Base-by-base conservation (phyloP, 1,284 basidiomycete species). In the Fomes fomentarius region DNA sequence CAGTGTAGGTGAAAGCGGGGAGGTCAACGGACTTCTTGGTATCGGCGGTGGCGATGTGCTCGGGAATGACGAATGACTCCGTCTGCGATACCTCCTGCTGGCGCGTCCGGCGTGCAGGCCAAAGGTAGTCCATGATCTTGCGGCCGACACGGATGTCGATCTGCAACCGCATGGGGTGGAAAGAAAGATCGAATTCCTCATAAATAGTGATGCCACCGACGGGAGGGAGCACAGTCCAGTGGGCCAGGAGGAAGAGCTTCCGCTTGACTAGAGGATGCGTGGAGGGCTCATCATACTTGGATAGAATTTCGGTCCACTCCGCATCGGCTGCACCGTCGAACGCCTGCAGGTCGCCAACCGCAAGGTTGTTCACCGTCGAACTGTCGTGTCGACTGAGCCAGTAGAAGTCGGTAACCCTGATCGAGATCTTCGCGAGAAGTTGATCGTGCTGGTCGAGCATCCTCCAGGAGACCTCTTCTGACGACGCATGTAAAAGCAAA, bases 161-260 rank as follows among this genome's bases (percentile, higher is more conserved):
- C 65, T 95, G 93, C 15, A 98, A 78, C 43, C 91, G 86, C 64
- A 98, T 82, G 0, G 96, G 96, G 70, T 97, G 93, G 48, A 97
- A 74, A 41, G 85, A 84, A 42, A 97, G 74, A 58, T 91, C 85
- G 65, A 97, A 93, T 26, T 83, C 79, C 70, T 94, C 89, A 66
- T 96, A 89, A 60, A 98, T 94, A 8, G 89, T 83, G 62, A 99
- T 98, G 10, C 96, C 96, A 22, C 94, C 96, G 4, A 98, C 94
- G 2, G 95, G 91, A 0, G 93, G 84, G n/a, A 94, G 76, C 19
- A 91, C 82, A 4, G 81, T 85, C 92, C 93, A 94, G 54, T 86
- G 80, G 7, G 87, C 87, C 6, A 84, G 69, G n/a, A 87, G 74
- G 69, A 92, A 91, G 21, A 88, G 69, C 10, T 82, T 80, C 58